Base-by-base conservation (phyloP, 495 filamentous ascomycete genomes). In the Chaetomium tenue region DNA sequence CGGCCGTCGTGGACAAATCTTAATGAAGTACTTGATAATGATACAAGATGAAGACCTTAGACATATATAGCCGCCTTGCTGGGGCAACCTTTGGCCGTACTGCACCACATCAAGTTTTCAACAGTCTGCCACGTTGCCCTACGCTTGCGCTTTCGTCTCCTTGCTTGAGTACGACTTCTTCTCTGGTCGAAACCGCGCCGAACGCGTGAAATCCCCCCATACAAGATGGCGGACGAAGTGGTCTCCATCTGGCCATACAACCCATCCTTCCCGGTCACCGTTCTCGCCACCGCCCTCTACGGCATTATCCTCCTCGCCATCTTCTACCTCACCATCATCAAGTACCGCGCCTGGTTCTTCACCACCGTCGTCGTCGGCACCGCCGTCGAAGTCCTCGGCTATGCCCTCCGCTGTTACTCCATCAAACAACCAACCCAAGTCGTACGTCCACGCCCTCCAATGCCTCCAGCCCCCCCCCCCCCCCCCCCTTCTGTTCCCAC, bases 301-400 rank as follows among this genome's bases (percentile, higher is more conserved):
- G 58, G 57, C 47, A 9, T 76, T 60, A 30, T 63, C 60, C 68
- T 75, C 30, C 5, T 67, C 53, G 16, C 7, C 18, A 58, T 75
- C 53, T 44, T 66, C 57, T 74, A 78, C 68, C 62, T 61, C 11
- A 74, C 73, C 62, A 26, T 74, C 53, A 60, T 73, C 55, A 65
- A 63, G 39, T 65, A 76, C 60, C 62, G 66, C n/a, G 62, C 72
- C 20, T 75, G 67, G 68, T 76, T 70, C 64, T 74, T 78, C 25
- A 58, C 61, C 61, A 61, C 67, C 51, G 51, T 77, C 15, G 63
- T 72, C 52, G 44, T 75, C 50, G 73, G 69, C 44, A 66, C 77
- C 37, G 63, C 68, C 28, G 74, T 82, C 61, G 81, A 84, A 68
- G 71, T 77, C 2, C 66, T 74, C 26, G 79, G 79, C 15, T 83